phyloP scores from a whole-genome alignment of 176 grass and related monocot species.

The Elymus sibiricus region DNA sequence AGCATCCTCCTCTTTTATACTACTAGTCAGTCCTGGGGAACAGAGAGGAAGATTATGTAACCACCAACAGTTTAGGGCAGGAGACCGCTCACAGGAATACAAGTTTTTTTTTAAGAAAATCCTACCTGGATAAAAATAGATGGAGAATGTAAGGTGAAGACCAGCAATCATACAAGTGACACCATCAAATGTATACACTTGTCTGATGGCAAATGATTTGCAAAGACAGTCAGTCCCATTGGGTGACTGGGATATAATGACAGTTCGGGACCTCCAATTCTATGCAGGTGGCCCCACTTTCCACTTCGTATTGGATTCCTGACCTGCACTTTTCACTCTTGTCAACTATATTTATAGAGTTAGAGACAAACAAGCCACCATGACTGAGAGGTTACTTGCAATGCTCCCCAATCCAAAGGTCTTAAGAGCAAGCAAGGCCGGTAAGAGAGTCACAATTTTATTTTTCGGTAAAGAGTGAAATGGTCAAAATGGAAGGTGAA shows the following conservation, averaged over 20 bases:
- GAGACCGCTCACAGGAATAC: conserved; percentile 16
- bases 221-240: conserved; percentile 2
- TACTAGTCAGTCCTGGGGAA: conserved; percentile 8
- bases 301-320: conserved; percentile 35
- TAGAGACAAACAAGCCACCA: conserved; percentile 13
- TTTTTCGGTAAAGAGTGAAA: not conserved
- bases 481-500: not conserved
- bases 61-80: not conserved
- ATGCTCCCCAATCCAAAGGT: not conserved
- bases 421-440: not conserved
- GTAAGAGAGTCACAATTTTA: not conserved
- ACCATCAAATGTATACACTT: not conserved
- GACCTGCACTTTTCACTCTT: not conserved
- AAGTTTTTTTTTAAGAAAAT: not conserved
- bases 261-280: conserved; percentile 19
- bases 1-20: conserved; percentile 13
- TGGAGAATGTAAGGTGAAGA: conserved; percentile 15
- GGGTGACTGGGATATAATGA: conserved; percentile 16
- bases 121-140: conserved; percentile 23
- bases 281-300: not conserved
- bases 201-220: conserved; percentile 13
- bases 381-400: conserved; percentile 26
- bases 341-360: not conserved
- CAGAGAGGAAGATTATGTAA: not conserved
- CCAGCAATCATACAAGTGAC: conserved; percentile 25